Base-by-base conservation (phyloP, 805 yeast genomes). In the Scheffersomyces coipomensis region DNA sequence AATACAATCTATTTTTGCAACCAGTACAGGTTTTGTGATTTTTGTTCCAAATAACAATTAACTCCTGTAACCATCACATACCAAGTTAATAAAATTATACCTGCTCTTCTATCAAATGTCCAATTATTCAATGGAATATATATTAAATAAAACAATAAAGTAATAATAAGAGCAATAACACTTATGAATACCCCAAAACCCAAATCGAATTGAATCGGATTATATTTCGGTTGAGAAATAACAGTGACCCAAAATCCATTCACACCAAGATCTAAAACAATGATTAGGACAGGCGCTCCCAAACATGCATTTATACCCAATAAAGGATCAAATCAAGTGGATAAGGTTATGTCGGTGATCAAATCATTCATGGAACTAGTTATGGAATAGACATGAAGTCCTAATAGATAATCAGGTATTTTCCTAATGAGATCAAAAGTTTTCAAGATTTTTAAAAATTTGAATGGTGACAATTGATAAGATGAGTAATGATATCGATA, bases 331-430 rank as follows among this genome's bases (percentile, higher is more conserved):
- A 59, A 44, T 8, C 68, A 68, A 8, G 68, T 48, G 7, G 78
- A 68, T n/a, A 77, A 54, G 8, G 80, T 71, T 2, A 66, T 49
- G 43, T 77, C 75, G 13, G 79, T 70, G 22, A 76, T 63, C 24
- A 76, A 53, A 46, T 77, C 82, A 19, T 78, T 79, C 25, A 75
- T 56, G 5, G 79, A 75, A 43, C 76, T 77, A 23, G 76, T 74
- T 19, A 76, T 47, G 3, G 81, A 68, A 39, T 76, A 64, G 1
- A 76, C 58, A 1, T 78, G 56, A 19, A 76, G 52, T 2, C 82
- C 82, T 36, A 77, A 51, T 10, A 74, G 39, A 22, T 76, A 73
- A 43, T 77, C 80, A n/a, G 69, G 61, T 4, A 77, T 59, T 16
- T 55, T 45, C 51, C 73, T 63, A 17, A 76, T 57, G 6, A 64